phyloP scores from a whole-genome alignment of 2,329 filamentous ascomycete species.

The Monilinia laxa region DNA sequence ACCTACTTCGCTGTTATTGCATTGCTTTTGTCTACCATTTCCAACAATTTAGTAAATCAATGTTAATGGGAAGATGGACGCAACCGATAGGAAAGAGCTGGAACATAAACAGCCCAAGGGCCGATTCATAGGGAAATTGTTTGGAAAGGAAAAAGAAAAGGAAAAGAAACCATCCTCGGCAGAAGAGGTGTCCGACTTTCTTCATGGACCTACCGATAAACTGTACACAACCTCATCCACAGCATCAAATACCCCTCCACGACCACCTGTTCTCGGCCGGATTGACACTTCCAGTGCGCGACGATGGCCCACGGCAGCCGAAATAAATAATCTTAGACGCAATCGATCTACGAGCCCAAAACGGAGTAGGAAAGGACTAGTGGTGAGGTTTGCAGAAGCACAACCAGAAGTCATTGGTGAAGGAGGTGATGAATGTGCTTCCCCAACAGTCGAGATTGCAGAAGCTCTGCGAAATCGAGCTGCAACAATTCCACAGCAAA shows the following conservation, averaged over 20 bases:
- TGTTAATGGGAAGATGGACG: constrained; percentile 21
- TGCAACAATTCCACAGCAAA: constrained; percentile 28
- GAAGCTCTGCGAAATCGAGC: constrained; percentile 47
- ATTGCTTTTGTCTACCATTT: constrained; percentile 3
- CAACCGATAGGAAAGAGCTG: constrained; percentile 33
- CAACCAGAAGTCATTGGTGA: constrained; percentile 83
- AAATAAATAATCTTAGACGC: constrained; percentile 40
- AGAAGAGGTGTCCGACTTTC: constrained; percentile 58
- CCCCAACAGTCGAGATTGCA: constrained; percentile 62
- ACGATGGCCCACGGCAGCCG: constrained; percentile 51
- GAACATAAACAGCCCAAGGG: constrained; percentile 25
- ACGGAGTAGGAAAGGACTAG: constrained; percentile 63
- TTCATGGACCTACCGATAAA: constrained; percentile 56
- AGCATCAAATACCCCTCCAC: constrained; percentile 44
- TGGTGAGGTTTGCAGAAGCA: constrained; percentile 71
- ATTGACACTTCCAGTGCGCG: constrained; percentile 52
- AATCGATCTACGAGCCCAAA: constrained; percentile 41
- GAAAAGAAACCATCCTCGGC: constrained; percentile 39
- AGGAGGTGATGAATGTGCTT: constrained; percentile 76
- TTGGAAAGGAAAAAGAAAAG: constrained; percentile 36
- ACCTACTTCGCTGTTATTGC: constrained; percentile 8
- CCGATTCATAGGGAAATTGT: constrained; percentile 58
- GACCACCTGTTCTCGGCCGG: constrained; percentile 27
- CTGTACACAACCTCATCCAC: constrained; percentile 47
- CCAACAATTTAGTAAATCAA: constrained; percentile 1